phyloP scores from a whole-genome alignment of 2,329 filamentous ascomycete genomes.

The Cytospora piceicola region DNA sequence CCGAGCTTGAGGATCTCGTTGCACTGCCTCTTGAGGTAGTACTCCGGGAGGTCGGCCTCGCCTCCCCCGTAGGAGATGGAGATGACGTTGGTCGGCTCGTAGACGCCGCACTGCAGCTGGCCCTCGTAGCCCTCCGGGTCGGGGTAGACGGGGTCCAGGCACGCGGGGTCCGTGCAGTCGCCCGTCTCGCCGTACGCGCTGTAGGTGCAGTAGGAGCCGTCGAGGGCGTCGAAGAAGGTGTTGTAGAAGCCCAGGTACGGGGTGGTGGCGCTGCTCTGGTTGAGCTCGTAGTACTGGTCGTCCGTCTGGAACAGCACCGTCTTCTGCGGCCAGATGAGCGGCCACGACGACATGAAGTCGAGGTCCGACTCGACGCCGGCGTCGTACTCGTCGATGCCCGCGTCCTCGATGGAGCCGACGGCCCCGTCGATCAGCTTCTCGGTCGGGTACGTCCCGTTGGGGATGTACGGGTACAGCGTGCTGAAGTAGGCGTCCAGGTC shows the following conservation, averaged over 20 bases:
- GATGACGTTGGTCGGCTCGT: constrained; percentile 55
- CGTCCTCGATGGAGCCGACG: constrained; percentile 27
- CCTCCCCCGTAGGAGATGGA: constrained; percentile 55
- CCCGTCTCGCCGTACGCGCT: constrained; percentile 52
- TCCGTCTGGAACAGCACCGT: constrained; percentile 40
- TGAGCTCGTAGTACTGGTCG: constrained; percentile 38
- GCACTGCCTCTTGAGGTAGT: constrained; percentile 51
- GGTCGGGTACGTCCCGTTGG: constrained; percentile 37
- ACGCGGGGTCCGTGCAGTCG: constrained; percentile 42
- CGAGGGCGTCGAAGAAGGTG: constrained; percentile 55
- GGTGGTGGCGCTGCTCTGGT: constrained; percentile 28
- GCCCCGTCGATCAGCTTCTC: constrained; percentile 37
- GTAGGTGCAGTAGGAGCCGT: constrained; percentile 48
- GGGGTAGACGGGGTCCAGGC: constrained; percentile 53
- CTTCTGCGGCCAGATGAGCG: constrained; percentile 55
- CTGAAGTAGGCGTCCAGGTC: constrained; percentile 31
- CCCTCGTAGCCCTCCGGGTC: constrained; percentile 55
- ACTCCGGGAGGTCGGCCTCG: constrained; percentile 49
- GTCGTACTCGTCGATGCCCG: constrained; percentile 6
- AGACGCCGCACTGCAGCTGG: constrained; percentile 39
- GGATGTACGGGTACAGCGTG: constrained; percentile 33
- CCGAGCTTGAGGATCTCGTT: constrained; percentile 52
- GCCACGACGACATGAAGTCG: constrained; percentile 53
- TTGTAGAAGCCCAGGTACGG: constrained; percentile 39
- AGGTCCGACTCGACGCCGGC: constrained; percentile 46